Evolutionary conservation across 2,329 filamentous ascomycete species (phyloP).

Genomic region (Fusarium mexicanum): DNA sequence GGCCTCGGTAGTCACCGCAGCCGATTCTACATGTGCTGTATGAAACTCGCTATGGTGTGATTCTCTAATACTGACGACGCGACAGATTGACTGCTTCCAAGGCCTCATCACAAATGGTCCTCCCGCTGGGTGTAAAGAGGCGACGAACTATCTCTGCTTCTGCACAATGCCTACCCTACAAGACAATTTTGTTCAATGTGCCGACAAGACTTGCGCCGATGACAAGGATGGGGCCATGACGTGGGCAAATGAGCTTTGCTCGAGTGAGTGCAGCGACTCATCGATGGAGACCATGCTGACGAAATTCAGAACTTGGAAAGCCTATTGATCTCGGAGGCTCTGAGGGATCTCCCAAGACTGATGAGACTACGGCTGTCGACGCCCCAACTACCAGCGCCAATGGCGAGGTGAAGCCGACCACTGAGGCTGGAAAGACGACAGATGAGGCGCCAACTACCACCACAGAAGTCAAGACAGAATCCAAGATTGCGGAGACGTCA

Average conservation of each 20-base stretch:
- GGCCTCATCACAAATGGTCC: conserved; percentile 42
- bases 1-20: conserved; percentile 7
- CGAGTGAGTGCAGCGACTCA: neutral
- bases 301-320: conserved; percentile 9
- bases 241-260: conserved; percentile 49
- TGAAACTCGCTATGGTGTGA: neutral
- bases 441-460: neutral
- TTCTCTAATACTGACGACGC: neutral
- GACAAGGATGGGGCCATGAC: conserved; percentile 20
- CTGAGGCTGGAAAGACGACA: neutral
- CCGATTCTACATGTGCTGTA: conserved; percentile 32
- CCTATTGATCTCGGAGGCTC: conserved; percentile 17
- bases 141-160: conserved; percentile 47
- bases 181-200: conserved; percentile 39
- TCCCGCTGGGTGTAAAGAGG: conserved; percentile 43
- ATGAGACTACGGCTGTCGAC: neutral
- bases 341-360: neutral
- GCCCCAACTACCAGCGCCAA: neutral
- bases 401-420: neutral
- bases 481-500: neutral
- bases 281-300: neutral
- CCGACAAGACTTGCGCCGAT: conserved; percentile 12
- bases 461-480: neutral
- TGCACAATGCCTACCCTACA: conserved; percentile 41
- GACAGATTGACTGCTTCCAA: conserved; percentile 44